Base-by-base conservation (phyloP, 495 filamentous ascomycete genomes). In the Penicillium nucicola region DNA sequence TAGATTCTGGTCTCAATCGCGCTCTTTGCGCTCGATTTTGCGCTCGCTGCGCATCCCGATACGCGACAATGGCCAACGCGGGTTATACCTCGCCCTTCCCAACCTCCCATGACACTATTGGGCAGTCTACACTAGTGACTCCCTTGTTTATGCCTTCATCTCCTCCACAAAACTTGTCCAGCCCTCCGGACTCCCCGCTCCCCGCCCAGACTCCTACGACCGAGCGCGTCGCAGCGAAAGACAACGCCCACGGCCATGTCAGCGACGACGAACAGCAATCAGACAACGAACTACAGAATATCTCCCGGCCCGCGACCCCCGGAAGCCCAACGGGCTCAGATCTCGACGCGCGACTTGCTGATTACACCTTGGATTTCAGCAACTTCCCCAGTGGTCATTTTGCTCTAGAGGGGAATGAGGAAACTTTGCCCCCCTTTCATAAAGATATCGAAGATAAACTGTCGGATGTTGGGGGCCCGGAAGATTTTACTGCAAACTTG, bases 401-500 rank as follows among this genome's bases (percentile, higher is more conserved):
- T 20, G 31, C 55, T 3, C 20, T 60, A 3, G 69, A 68, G 20
- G 66, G 60, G 1, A 42, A 61, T 23, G 68, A 71, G n/a, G 65
- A 64, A 1, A 52, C 57, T 1, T 48, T 51, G 11, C 51, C 69
- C 5, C 62, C 56, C 5, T 49, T 60, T 22, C 60, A 64, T 11
- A 46, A 65, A 7, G 55, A 53, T 0, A 55, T 58, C 13, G 68
- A 74, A 10, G 62, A 70, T 11, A 55, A 64, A 7, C 45, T 70
- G 9, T 77, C 74, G 6, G 76, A 77, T 45, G 71, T 77, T 18
- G 76, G 74, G 5, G 77, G 77, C 0, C 77, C 77, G 1, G 75
- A 76, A 30, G 77, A 80, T 50, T 80, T 80, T 30, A 80, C 77
- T 0, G 58, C 71, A 20, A 76, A 79, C 42, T 45, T 80, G 52